These are phyloP conservation scores for Fusarium tjaetaba DNA, from an alignment of 2,329 filamentous ascomycete genomes.

Conservation along the genomic window DNA sequence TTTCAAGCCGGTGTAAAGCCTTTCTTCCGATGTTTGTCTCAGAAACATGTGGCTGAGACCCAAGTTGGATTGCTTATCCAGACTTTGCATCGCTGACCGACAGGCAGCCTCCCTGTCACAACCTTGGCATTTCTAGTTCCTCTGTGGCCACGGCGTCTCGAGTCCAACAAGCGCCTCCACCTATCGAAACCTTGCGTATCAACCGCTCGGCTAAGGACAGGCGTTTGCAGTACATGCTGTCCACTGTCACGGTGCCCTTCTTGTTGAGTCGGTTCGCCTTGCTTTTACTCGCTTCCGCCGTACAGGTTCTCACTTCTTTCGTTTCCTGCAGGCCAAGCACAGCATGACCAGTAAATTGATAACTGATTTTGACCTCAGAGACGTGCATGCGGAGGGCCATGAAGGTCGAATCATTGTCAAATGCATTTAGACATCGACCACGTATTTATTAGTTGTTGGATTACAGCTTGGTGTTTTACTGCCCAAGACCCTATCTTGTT, in stretches of 20 bases:
- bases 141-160: constrained; percentile 12
- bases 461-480: background rate
- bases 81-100: constrained; percentile 22
- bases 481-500: constrained; percentile 5
- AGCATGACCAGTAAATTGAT: constrained; percentile 13
- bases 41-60: constrained; percentile 28
- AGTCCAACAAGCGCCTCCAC: constrained; percentile 37
- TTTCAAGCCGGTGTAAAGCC: background rate
- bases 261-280: constrained; percentile 22
- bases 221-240: constrained; percentile 21
- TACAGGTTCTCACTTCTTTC: constrained; percentile 9
- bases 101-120: constrained; percentile 28
- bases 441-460: constrained; percentile 2
- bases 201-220: constrained; percentile 37
- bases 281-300: constrained; percentile 16
- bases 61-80: constrained; percentile 31
- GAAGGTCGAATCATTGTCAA: background rate
- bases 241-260: constrained; percentile 21
- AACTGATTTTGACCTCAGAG: background rate
- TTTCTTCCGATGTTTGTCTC: constrained; percentile 35
- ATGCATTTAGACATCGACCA: background rate
- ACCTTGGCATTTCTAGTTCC: constrained; percentile 15
- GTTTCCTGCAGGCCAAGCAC: constrained; percentile 8
- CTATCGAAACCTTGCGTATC: constrained; percentile 17
- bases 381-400: background rate